Evolutionary conservation across 2,329 filamentous ascomycete genomes (phyloP), one percentile per base, ranked within the genome.

Genomic region (Penicillium paneum): DNA sequence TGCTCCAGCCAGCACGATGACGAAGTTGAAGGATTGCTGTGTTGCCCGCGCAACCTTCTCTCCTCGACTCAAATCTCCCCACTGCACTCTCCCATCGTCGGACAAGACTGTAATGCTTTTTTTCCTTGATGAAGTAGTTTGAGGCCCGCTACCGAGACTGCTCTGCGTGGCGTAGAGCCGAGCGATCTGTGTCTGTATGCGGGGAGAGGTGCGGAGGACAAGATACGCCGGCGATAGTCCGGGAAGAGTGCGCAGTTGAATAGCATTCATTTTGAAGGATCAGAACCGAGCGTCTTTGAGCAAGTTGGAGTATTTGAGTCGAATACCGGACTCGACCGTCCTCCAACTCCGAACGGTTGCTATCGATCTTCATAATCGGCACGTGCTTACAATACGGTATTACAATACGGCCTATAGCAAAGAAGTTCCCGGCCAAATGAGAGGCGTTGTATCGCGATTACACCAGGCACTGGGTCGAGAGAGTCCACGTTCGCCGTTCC

Each of bases 21-120:
- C 81, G 61, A 96, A 85, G 74, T 97, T 97, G 78, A 96, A 88
- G 15, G 87, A 89, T 73, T 97, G 93, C 73, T 97, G 92, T 0
- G 90, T 93, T 8, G 91, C 89, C 36, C 93, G 83, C 24, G 88
- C 88, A 3, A 86, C 85, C 73, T 96, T 97, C 71, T 97, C 93
- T 44, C 78, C 78, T 0, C 76, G 78, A 0, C 87, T 91, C 2
- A 97, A 81, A 51, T 94, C 81, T 3, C 78, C 81, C 93, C 93
- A 97, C 4, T 85, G 84, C 1, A 96, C 85, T 59, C 82, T 81
- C 8, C 93, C 93, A 67, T 91, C 88, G 64, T 97, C 93, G 64
- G 91, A 94, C 66, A 92, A 86, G 0, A 93, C 83, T 0, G 91
- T 96, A 26, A 97, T 85, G 36, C 85, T 81, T 66, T 83, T 86